Evolutionary conservation across 306 rosid genomes (phyloP), one percentile per base, ranked within the genome.

Genomic region (Biancaea sappan): DNA sequence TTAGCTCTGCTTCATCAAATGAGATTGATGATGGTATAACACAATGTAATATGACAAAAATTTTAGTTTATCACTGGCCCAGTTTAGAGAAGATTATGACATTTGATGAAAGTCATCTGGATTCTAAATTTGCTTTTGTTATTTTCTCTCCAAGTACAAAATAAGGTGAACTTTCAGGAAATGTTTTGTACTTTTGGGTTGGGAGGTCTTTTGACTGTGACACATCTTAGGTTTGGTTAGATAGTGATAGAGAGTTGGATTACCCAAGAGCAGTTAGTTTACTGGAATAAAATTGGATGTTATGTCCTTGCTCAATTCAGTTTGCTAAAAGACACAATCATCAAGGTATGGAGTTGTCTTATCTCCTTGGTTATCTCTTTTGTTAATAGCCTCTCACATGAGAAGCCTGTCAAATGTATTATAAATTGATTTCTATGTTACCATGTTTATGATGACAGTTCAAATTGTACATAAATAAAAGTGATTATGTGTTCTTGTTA

Each of bases 41-140:
- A 38, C 80, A 71, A 25, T 57, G 50, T 56, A 81, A 76, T 63
- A 35, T 44, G 26, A 15, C 70, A 11, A 84, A 81, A 53, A 84
- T 89, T 77, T 77, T 70, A 72, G 92, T 84, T 52, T 88, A 79
- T 66, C 73, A 57, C 77, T 91, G 96, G 98, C 98, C 97, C 69
- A 79, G 90, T 82, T 88, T 94, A 71, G 96, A 86, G 79, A 82
- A 81, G 85, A 74, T 86, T 40, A 84, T 74, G 56, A 53, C 77
- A 54, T 89, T 91, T 79, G 83, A 77, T 74, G 51, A 79, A 50
- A 83, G 74, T 64, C 81, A 84, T 76, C 87, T 93, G 79, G 88
- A 86, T 84, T 89, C 98, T 44, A 72, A 85, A 78, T 87, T 87
- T 80, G 92, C 86, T 58, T 85, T 88, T 38, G 93, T 82, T 70